Percentiles rank a stretch among this genome's conserved stretches.
Conservation (phyloP, 495 filamentous ascomycete genomes). For the Neurospora sp. region DNA sequence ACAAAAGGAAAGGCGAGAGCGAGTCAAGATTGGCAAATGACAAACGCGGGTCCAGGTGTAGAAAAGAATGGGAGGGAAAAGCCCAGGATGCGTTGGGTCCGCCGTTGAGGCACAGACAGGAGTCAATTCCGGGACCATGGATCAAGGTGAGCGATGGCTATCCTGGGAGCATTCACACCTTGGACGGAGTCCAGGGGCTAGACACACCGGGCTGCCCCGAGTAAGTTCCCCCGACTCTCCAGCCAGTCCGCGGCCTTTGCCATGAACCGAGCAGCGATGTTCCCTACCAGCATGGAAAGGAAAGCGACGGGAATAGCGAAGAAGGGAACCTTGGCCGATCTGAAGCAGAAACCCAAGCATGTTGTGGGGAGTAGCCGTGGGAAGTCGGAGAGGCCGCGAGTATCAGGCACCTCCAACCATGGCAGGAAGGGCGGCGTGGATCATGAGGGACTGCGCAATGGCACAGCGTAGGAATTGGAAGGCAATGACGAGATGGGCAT, state of each 20-base stretch:
- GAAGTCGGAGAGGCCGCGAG: background rate
- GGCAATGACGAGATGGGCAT: background rate
- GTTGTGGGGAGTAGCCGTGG: background rate
- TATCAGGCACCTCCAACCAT: background rate
- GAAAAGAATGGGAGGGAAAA: constrained; percentile 1
- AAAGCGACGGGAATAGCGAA: constrained; percentile 4
- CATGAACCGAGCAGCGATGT: constrained; percentile 6
- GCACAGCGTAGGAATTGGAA: background rate
- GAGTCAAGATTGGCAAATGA: constrained; percentile 3
- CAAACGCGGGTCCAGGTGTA: background rate
- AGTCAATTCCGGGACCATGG: constrained; percentile 6
- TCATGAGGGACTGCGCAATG: background rate
- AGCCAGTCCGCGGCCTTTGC: constrained; percentile 2
- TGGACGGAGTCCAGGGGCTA: constrained; percentile 12
- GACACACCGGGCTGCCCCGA: constrained; percentile 6
- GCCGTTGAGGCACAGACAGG: constrained; percentile 16
- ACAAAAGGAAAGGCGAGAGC: background rate
- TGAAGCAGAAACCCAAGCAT: background rate
- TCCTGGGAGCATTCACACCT: constrained; percentile 5
- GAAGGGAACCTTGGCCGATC: background rate
- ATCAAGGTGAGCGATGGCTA: constrained; percentile 8
- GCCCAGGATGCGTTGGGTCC: constrained; percentile 6
- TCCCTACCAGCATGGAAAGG: constrained; percentile 5
- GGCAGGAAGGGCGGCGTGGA: background rate
- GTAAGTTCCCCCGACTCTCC: constrained; percentile 1